Base-by-base conservation (phyloP, 1,139 yeast species). In the Saccharomyces hybrid region DNA sequence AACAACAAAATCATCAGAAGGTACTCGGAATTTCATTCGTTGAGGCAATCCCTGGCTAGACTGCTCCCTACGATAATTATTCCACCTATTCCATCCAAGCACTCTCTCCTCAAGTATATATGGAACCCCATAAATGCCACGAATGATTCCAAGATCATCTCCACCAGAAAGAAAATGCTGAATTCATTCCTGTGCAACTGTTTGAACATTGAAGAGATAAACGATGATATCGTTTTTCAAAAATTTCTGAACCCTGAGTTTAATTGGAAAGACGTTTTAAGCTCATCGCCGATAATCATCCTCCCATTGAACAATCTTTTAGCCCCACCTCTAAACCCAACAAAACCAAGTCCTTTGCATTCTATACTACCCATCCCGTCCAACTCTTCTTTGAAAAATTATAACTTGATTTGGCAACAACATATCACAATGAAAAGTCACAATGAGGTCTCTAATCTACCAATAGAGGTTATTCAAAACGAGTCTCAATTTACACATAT, bases 11-110 rank as follows among this genome's bases (percentile, higher is more conserved):
- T 47, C 9, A 77, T 93, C 54, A 76, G 99, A 62, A 75, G 99
- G 48, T 93, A 93, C 70, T 87, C 96, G 32, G 99, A 93, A 67
- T 93, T 93, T 67, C 96, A 88, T 64, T 81, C 88, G 53, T 76
- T 93, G 47, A 75, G 97, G 55, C 84, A 79, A 46, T 79, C 85
- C 2, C 76, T 93, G 28, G 75, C 82, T 4, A 82, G 83, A 64
- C 73, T 88, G 38, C 86, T 88, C 64, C 98, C 99, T 4, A 83
- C 96, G 13, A 70, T 85, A n/a, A 79, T 93, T 1, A 81, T 93
- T 4, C 99, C 99, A 1, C 96, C 98, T 0, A 88, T 93, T 27
- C 99, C 99, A 0, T 96, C 91, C 54, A 93, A 93, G 71, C 96
- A 93, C 66, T 75, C 86, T 25, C 66, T 82, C 60, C 66, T 72